Evolutionary conservation across 2,329 filamentous ascomycete species (phyloP).

Genomic region (Fusarium devonianum): DNA sequence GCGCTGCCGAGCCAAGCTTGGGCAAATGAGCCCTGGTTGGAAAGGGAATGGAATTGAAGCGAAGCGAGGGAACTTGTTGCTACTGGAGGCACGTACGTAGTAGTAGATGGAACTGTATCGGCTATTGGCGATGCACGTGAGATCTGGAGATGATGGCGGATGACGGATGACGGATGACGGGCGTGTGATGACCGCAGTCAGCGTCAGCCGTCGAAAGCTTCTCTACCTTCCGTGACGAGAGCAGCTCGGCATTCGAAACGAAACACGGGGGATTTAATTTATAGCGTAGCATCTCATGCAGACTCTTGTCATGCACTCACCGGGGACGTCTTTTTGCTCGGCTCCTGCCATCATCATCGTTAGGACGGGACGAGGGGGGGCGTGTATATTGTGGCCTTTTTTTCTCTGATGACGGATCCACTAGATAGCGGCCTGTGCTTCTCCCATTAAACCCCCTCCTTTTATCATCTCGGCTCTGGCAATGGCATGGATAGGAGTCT

Average conservation of each 20-base stretch:
- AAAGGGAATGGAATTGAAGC: constrained; percentile 15
- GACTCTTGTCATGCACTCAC: background rate
- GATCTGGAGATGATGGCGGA: background rate
- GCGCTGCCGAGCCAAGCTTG: constrained; percentile 32
- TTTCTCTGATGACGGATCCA: constrained; percentile 5
- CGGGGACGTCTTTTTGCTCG: background rate
- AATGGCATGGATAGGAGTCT: too few species aligned
- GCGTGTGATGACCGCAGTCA: constrained; percentile 1
- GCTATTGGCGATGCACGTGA: background rate
- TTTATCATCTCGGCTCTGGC: constrained; percentile 18
- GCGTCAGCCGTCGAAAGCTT: too few species aligned
- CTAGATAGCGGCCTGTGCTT: constrained; percentile 15
- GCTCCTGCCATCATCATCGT: background rate
- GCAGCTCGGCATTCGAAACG: constrained; percentile 1
- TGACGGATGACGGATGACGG: too few species aligned
- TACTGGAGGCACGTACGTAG: background rate
- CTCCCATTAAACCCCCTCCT: constrained; percentile 1
- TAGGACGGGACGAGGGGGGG: background rate
- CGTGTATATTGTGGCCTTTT: too few species aligned
- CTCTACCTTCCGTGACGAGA: constrained; percentile 3
- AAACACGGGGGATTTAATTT: constrained; percentile 2
- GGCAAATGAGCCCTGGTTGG: constrained; percentile 25
- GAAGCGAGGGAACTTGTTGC: background rate
- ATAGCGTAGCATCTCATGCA: constrained; percentile 8
- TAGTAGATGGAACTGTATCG: background rate